phyloP scores from a whole-genome alignment of 306 rosid genomes.

The Prosopis cineraria region DNA sequence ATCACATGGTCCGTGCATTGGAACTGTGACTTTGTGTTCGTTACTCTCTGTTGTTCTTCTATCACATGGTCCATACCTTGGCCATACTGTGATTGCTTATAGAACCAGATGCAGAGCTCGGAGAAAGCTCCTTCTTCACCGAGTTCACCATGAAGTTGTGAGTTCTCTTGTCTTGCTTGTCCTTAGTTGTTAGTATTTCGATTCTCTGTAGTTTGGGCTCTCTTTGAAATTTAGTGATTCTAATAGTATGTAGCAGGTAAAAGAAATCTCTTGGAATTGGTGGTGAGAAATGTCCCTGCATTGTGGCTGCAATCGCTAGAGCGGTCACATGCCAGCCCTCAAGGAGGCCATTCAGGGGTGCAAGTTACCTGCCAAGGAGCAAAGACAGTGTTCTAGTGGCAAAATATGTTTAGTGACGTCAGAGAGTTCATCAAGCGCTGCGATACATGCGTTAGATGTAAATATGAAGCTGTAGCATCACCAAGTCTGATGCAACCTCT shows the following conservation, averaged over 20 bases:
- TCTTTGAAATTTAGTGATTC: conserved; percentile 7
- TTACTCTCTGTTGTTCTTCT: conserved; percentile 73
- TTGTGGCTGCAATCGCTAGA: no score
- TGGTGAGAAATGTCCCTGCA: no score
- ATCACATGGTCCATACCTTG: no score
- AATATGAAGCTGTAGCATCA: no score
- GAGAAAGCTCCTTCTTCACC: conserved; percentile 85
- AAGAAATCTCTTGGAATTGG: background rate
- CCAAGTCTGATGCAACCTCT: no score
- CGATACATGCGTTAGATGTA: no score
- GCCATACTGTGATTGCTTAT: conserved; percentile 93
- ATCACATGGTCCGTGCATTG: conserved; percentile 94
- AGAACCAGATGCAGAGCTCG: conserved; percentile 97
- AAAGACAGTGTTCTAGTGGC: no score
- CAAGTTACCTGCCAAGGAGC: no score
- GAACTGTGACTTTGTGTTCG: conserved; percentile 88
- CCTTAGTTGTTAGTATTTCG: background rate
- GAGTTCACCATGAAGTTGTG: conserved; percentile 94
- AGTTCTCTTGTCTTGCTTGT: conserved; percentile 31
- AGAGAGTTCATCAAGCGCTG: no score
- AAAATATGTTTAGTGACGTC: no score
- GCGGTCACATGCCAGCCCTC: no score
- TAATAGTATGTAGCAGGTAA: conserved; percentile 7
- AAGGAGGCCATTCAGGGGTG: no score
- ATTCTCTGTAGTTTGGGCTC: conserved; percentile 22